Percentiles rank a stretch among this genome's conserved stretches.
phyloP scores from a whole-genome alignment of 768 basidiomycete genomes.

The Rhodotorula graminis region DNA sequence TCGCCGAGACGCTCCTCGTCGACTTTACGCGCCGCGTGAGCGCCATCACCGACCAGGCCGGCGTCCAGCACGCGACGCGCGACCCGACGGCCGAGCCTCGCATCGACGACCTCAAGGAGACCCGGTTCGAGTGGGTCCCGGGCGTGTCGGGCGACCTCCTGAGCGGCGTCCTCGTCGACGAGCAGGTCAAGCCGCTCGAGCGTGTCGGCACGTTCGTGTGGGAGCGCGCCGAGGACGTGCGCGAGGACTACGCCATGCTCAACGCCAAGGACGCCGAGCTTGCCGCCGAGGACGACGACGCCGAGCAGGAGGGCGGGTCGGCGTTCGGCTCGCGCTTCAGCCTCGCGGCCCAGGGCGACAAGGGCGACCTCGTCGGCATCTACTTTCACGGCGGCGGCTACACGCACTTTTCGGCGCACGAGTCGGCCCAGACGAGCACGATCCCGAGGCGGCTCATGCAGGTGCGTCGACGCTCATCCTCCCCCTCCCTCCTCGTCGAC shows the following conservation, averaged over 20 bases:
- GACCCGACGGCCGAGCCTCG: constrained; percentile 26
- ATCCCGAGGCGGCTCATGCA: constrained; percentile 37
- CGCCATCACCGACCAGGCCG: constrained; percentile 33
- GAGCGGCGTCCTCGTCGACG: constrained; percentile 17
- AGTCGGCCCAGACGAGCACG: constrained; percentile 37
- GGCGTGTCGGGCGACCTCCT: constrained; percentile 13
- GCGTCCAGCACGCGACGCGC: constrained; percentile 30
- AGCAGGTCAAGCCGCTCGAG: constrained; percentile 15
- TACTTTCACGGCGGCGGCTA: constrained; percentile 47
- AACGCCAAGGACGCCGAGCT: constrained; percentile 13
- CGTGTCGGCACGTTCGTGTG: constrained; percentile 36
- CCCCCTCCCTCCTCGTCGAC: background rate
- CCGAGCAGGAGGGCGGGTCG: background rate
- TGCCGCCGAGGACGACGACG: background rate
- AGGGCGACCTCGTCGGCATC: constrained; percentile 47
- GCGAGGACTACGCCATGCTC: constrained; percentile 6
- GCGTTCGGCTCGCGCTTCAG: background rate
- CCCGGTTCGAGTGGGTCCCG: constrained; percentile 31
- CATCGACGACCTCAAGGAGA: constrained; percentile 25
- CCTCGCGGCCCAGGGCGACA: constrained; percentile 30
- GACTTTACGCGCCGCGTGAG: constrained; percentile 23
- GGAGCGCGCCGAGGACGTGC: constrained; percentile 15
- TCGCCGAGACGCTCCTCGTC: constrained; percentile 27
- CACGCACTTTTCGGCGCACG: constrained; percentile 28
- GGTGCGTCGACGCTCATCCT: constrained; percentile 16